A percentile compares a stretch with the other conserved stretches of the same genome.
Conservation (phyloP, 129 eudicot species). For the Daucus carota region DNA sequence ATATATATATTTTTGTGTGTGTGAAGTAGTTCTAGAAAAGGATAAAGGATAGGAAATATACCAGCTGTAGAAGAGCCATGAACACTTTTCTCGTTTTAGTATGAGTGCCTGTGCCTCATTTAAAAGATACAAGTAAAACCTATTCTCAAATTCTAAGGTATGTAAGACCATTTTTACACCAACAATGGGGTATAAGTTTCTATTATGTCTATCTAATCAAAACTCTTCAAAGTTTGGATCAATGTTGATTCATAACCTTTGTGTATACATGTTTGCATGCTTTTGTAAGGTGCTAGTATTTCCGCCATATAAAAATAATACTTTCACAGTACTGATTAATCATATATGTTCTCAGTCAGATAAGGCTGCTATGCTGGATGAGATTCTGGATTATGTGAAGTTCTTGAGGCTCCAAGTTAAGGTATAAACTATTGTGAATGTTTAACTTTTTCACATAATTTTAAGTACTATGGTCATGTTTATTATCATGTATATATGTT, state of each 20-base stretch:
- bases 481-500: neutral
- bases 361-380: constrained; percentile 97
- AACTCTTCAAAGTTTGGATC: neutral
- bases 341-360: constrained; percentile 51
- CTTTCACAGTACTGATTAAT: neutral
- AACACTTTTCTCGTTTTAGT: neutral
- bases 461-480: neutral
- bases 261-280: neutral
- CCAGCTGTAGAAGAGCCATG: neutral
- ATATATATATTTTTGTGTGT: too few species aligned
- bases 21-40: neutral
- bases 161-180: neutral
- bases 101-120: too few species aligned
- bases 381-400: constrained; percentile 90
- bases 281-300: neutral
- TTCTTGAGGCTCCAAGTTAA: constrained; percentile 93
- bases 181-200: neutral
- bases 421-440: constrained; percentile 30
- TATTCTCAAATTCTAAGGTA: neutral
- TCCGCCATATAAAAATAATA: neutral
- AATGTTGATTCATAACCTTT: neutral
- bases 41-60: neutral
- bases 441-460: neutral
- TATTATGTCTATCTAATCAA: neutral
- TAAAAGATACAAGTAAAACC: too few species aligned